Conservation (phyloP, 1,284 basidiomycete species). For the Chalciporus sp. region DNA sequence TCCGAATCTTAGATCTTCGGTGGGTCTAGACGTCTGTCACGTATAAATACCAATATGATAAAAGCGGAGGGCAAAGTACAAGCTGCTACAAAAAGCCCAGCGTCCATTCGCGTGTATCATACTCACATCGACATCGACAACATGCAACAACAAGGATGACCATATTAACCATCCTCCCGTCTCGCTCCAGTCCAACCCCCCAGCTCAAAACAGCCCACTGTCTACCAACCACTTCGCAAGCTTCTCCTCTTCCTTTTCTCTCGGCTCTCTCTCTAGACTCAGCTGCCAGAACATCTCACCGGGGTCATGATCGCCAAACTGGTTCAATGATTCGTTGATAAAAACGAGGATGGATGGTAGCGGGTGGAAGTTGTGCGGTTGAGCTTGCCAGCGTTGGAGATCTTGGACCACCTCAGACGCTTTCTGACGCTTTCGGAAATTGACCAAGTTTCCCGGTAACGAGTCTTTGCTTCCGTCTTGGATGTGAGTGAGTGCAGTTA, state of each 20-base stretch:
- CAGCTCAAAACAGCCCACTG: slow-evolving; percentile 53
- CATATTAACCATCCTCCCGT: neutral
- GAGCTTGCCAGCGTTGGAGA: slow-evolving; percentile 78
- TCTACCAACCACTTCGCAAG: slow-evolving; percentile 65
- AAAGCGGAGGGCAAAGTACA: too few species aligned
- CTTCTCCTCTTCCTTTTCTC: slow-evolving; percentile 74
- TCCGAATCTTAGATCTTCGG: too few species aligned
- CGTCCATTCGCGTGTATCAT: too few species aligned
- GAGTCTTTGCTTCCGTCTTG: slow-evolving; percentile 82
- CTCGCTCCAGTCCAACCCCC: too few species aligned
- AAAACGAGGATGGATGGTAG: slow-evolving; percentile 61
- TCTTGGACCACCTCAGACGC: slow-evolving; percentile 79
- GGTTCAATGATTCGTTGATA: slow-evolving; percentile 56
- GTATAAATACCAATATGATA: too few species aligned
- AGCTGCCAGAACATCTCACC: slow-evolving; percentile 64
- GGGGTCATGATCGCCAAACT: slow-evolving; percentile 46
- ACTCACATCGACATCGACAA: neutral
- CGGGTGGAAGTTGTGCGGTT: slow-evolving; percentile 70
- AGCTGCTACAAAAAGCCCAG: too few species aligned
- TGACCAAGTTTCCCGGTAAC: slow-evolving; percentile 66
- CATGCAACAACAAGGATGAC: neutral
- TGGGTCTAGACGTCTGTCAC: too few species aligned
- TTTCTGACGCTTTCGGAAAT: slow-evolving; percentile 79
- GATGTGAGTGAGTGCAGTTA: slow-evolving; percentile 81
- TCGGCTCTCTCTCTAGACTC: slow-evolving; percentile 71